Base-by-base conservation (phyloP, 805 yeast genomes). In the Nakazawaea anatomiae region DNA sequence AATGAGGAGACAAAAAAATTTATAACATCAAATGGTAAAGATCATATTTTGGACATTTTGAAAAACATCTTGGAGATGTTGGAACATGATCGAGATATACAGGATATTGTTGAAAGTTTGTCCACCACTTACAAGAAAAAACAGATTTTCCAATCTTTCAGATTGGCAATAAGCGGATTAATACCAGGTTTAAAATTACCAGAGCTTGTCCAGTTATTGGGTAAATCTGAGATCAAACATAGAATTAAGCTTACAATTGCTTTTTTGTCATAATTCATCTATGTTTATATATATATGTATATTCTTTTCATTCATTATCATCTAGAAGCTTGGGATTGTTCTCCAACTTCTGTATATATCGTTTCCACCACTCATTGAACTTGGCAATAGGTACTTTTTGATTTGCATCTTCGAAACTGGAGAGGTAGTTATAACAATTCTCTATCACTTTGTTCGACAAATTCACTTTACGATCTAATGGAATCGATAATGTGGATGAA, bases 361-460 rank as follows among this genome's bases (percentile, higher is more conserved):
- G 91, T 56, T 77, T 83, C 99, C 99, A 89, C 99, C 99, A 92
- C 40, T 79, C 85, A 63, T 92, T 95, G 60, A 92, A 92, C 42
- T 82, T 86, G 60, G 85, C 87, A 62, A 92, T 87, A 3, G 91
- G 86, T 3, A 92, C 97, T 58, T 82, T 88, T 2, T 96, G 96
- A 27, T 78, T 73, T 5, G 71, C 64, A 61, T 89, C 96, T 6
- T 89, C 77, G 63, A 91, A 92, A n/a, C 97, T 88, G 1, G 95
- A 82, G 46, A 92, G 68, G 63, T 79, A 94, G 63, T 94, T 91
- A 68, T 92, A 94, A 1, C 97, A 97, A 66, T 94, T 89, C 39
- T 83, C 83, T 25, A 94, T 95, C 52, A 94, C 89, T 63, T 87
- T 88, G 54, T 87, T 88, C 1, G 97, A 97, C 52, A 92, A 66